phyloP scores from a whole-genome alignment of 2,329 filamentous ascomycete genomes.

The Nigrograna mackinnonii region DNA sequence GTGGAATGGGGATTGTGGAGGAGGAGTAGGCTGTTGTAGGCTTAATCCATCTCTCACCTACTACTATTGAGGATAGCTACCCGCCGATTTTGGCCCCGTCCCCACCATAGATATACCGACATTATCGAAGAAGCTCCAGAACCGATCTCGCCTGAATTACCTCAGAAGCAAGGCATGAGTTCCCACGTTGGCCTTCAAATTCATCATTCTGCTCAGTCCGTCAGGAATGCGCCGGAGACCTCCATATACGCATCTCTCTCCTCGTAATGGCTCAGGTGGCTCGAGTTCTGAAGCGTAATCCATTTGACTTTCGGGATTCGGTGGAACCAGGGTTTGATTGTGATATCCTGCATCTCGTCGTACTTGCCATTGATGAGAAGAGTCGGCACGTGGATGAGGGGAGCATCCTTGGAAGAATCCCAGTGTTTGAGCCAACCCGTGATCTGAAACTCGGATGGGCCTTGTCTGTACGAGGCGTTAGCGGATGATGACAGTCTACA shows the following conservation, averaged over 20 bases:
- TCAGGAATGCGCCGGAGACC: constrained; percentile 2
- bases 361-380: constrained; percentile 49
- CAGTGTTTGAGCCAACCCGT: constrained; percentile 26
- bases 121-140: no score
- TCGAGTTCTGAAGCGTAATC: constrained; percentile 22
- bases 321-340: constrained; percentile 38
- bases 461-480: constrained; percentile 38
- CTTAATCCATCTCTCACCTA: no score
- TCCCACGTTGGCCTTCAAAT: no score
- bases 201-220: no score
- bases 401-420: background rate
- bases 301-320: constrained; percentile 46
- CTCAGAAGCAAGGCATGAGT: no score
- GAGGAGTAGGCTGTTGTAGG: no score
- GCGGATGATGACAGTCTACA: background rate
- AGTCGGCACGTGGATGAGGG: constrained; percentile 26
- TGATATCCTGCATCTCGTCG: constrained; percentile 43
- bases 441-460: constrained; percentile 42
- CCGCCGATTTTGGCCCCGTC: no score
- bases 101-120: no score
- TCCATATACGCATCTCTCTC: constrained; percentile 9
- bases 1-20: no score
- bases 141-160: no score
- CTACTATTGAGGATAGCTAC: no score
- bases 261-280: constrained; percentile 5